Conservation (phyloP, 768 basidiomycete genomes). For the Mycena leptocephala region DNA sequence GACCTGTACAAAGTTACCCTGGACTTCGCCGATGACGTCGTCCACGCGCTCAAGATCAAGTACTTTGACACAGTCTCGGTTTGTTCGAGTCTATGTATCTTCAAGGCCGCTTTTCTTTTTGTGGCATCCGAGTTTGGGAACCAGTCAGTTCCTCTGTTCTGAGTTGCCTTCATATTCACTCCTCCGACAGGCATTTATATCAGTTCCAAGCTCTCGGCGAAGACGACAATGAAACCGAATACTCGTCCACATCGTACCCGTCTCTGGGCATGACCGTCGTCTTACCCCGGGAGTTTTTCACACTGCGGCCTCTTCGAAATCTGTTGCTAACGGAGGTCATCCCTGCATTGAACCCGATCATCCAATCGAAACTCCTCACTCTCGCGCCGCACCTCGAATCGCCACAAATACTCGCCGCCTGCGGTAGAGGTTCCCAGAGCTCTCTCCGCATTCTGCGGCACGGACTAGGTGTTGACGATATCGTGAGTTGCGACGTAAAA, state of each 20-base stretch:
- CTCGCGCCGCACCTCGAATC: neutral
- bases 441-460: neutral
- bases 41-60: constrained; percentile 92
- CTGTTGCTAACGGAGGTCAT: neutral
- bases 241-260: constrained; percentile 88
- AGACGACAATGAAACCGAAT: constrained; percentile 95
- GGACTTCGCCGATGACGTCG: constrained; percentile 96
- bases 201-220: constrained; percentile 99
- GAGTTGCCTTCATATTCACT: neutral
- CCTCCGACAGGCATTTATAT: constrained; percentile 81
- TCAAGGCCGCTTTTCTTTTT: constrained; percentile 98
- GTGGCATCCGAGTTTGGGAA: constrained; percentile 98
- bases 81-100: constrained; percentile 92
- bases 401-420: neutral
- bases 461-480: constrained; percentile 94
- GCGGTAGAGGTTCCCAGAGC: constrained; percentile 8
- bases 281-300: neutral
- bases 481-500: constrained; percentile 93
- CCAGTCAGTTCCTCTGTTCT: constrained; percentile 72
- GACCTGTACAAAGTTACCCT: constrained; percentile 98
- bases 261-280: constrained; percentile 19
- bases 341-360: neutral
- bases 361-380: neutral
- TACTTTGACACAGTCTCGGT: constrained; percentile 99
- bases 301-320: neutral